Evolutionary conservation across 139 green algal genomes (phyloP).

Genomic region (Volvox reticuliferus): DNA sequence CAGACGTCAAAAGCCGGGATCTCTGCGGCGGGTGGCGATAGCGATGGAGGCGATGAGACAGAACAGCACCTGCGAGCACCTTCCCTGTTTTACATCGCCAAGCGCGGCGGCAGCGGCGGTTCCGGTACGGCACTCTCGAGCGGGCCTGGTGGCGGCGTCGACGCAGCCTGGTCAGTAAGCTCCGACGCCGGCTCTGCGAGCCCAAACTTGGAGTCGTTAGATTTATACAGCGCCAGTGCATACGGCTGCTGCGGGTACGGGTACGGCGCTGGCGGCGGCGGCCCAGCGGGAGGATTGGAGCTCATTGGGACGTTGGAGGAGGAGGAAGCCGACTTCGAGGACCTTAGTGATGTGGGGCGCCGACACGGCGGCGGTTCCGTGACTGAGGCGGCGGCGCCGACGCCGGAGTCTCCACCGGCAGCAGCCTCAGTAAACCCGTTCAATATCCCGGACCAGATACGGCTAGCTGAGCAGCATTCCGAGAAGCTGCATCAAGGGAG

Average conservation of each 20-base stretch:
- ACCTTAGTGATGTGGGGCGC: neutral
- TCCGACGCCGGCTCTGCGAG: neutral
- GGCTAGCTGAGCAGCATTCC: neutral
- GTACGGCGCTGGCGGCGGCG: neutral
- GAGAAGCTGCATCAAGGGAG: neutral
- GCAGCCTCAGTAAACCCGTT: neutral
- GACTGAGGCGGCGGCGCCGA: neutral
- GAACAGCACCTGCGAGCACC: neutral
- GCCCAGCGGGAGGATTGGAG: neutral
- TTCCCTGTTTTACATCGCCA: neutral
- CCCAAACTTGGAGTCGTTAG: neutral
- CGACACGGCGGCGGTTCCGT: no score
- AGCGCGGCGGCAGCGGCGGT: neutral
- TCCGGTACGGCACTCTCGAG: neutral
- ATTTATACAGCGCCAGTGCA: neutral
- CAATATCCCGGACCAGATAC: conserved; percentile 34
- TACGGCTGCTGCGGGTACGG: neutral
- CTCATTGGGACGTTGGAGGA: neutral
- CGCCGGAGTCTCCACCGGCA: neutral
- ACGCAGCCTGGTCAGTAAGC: neutral
- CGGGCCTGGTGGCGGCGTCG: neutral
- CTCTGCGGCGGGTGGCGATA: neutral
- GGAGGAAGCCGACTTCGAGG: neutral
- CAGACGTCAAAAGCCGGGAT: no score
- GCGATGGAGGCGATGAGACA: neutral